A percentile compares a stretch with the other conserved stretches of the same genome.
These are phyloP conservation scores for Secale cereale DNA, from an alignment of 176 grass and related monocot genomes.

Conservation along the genomic window DNA sequence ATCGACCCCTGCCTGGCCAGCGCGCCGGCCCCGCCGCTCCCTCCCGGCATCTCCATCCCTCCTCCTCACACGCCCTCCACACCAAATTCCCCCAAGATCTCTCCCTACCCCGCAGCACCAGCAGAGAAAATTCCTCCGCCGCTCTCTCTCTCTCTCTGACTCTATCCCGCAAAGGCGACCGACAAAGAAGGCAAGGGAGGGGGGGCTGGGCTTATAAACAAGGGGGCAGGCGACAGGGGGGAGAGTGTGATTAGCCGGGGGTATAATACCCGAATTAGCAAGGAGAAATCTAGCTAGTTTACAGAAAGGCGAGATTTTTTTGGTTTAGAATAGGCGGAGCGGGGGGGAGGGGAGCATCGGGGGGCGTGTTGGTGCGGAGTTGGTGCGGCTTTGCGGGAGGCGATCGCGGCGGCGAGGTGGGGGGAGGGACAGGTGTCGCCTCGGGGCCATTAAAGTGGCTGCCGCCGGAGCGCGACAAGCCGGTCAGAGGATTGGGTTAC, in stretches of 20 bases:
- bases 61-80: neutral
- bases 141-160: neutral
- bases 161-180: neutral
- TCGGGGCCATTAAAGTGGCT: slow-evolving; percentile 36
- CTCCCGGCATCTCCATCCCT: slow-evolving; percentile 60
- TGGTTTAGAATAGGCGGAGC: too few relatives aligned
- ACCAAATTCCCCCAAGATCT: neutral
- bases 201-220: neutral
- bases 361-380: neutral
- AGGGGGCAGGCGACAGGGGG: neutral
- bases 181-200: neutral
- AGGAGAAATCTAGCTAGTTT: slow-evolving; percentile 30
- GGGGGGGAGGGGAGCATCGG: neutral
- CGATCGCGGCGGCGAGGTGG: slow-evolving; percentile 47
- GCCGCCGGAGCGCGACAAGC: slow-evolving; percentile 18
- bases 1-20: slow-evolving; percentile 74
- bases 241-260: slow-evolving; percentile 25
- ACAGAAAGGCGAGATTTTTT: neutral
- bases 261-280: slow-evolving; percentile 43
- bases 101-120: neutral
- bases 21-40: slow-evolving; percentile 27
- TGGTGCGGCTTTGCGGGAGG: slow-evolving; percentile 44
- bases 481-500: slow-evolving; percentile 19
- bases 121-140: neutral
- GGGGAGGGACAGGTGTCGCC: slow-evolving; percentile 50